Conservation (phyloP, 805 yeast species). For the Saturnispora quitensis region DNA sequence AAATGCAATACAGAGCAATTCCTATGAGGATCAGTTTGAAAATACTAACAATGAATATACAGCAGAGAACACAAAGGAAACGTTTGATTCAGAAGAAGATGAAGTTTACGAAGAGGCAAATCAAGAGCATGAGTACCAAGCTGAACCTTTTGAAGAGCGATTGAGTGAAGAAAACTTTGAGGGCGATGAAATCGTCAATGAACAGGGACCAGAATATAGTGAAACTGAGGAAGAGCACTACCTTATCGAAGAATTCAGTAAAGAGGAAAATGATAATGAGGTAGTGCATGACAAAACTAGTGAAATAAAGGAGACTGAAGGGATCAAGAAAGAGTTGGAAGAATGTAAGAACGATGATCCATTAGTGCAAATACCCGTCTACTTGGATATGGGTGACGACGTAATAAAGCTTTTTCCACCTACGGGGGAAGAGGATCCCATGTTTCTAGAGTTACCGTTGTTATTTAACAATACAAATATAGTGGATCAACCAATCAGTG, state of each 20-base stretch:
- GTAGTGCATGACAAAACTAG: not conserved
- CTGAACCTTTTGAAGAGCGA: not conserved
- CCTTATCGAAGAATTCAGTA: not conserved
- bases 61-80: conserved; percentile 1
- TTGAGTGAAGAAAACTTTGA: not conserved
- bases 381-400: conserved; percentile 22
- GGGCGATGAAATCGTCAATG: not conserved
- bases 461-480: conserved; percentile 14
- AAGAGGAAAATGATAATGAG: not conserved
- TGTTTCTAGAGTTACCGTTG: conserved; percentile 17
- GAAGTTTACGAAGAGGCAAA: not conserved
- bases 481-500: conserved; percentile 9
- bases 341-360: not conserved
- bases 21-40: not conserved
- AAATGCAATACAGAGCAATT: not conserved
- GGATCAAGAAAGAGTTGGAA: not conserved
- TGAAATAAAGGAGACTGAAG: conserved; percentile 1
- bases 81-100: conserved; percentile 3
- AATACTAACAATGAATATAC: conserved; percentile 3
- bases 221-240: conserved; percentile 3
- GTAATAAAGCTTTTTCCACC: conserved; percentile 22
- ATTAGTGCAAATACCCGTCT: conserved; percentile 16
- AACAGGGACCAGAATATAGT: not conserved
- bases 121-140: not conserved
- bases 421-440: conserved; percentile 16